phyloP scores from a whole-genome alignment of 73 alveolate genomes.

The Urostyla sp. region DNA sequence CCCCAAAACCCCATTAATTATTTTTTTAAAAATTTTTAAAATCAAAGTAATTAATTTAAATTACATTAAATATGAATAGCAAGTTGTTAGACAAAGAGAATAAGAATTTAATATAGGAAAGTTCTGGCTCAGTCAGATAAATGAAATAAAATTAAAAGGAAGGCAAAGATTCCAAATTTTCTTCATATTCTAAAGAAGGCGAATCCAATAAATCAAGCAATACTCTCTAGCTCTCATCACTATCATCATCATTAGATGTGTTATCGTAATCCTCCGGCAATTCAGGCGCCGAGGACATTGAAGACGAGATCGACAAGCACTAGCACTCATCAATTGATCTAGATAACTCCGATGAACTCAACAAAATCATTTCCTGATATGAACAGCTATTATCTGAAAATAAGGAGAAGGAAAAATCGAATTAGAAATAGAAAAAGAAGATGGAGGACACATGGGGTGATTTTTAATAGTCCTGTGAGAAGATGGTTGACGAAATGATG shows the following conservation, averaged over 20 bases:
- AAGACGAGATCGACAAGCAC: slow-evolving; percentile 36
- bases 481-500: neutral
- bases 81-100: too few species aligned
- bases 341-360: slow-evolving; percentile 60
- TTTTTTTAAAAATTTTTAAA: neutral
- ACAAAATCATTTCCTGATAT: slow-evolving; percentile 38
- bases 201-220: too few species aligned
- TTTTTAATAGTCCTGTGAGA: neutral
- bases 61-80: slow-evolving; percentile 29
- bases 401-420: neutral
- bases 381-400: slow-evolving; percentile 19
- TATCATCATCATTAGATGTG: too few species aligned
- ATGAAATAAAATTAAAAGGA: too few species aligned
- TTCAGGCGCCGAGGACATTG: slow-evolving; percentile 47
- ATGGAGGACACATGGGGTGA: slow-evolving; percentile 55
- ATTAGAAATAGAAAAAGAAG: neutral
- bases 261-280: slow-evolving; percentile 22
- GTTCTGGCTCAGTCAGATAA: too few species aligned
- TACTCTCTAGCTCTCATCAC: too few species aligned
- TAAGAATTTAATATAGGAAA: too few species aligned
- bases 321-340: slow-evolving; percentile 40
- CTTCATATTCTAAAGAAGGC: too few species aligned
- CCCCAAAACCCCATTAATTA: neutral
- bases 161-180: too few species aligned
- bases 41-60: neutral